Evolutionary conservation across 805 yeast species (phyloP).

Genomic region (Pichia nanzhaoensis): DNA sequence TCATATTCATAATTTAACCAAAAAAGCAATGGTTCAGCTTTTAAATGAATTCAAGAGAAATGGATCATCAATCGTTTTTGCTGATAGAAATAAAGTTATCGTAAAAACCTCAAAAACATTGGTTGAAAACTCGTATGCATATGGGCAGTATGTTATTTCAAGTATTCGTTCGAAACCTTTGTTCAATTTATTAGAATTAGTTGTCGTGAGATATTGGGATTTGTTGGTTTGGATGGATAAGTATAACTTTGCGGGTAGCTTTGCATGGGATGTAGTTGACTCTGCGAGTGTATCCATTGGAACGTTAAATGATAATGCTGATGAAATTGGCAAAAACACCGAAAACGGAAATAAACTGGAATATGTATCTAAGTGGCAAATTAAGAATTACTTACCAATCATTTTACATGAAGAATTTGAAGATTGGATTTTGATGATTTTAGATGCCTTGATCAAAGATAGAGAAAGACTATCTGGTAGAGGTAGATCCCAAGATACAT

Average conservation of each 20-base stretch:
- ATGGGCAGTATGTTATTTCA: constrained; percentile 74
- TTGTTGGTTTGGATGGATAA: constrained; percentile 92
- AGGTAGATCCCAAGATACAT: constrained; percentile 17
- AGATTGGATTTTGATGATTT: constrained; percentile 74
- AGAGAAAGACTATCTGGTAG: constrained; percentile 34
- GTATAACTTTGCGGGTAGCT: constrained; percentile 75
- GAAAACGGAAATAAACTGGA: constrained; percentile 33
- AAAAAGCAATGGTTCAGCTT: constrained; percentile 73
- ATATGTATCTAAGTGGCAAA: constrained; percentile 70
- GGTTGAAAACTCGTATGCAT: constrained; percentile 86
- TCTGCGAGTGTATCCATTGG: constrained; percentile 14
- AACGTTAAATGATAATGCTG: background rate
- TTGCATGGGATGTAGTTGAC: constrained; percentile 39
- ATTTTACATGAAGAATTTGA: constrained; percentile 77
- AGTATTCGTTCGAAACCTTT: constrained; percentile 74
- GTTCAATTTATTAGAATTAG: constrained; percentile 74
- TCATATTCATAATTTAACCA: constrained; percentile 81
- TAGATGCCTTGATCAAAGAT: constrained; percentile 58
- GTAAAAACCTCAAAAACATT: constrained; percentile 67
- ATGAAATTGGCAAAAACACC: constrained; percentile 21
- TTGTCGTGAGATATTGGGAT: constrained; percentile 82
- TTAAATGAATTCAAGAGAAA: constrained; percentile 69
- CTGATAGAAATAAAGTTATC: constrained; percentile 68
- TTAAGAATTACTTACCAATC: constrained; percentile 64
- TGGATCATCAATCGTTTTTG: constrained; percentile 77